A percentile compares a stretch with the other conserved stretches of the same genome.
Conservation (phyloP, 148 eudicot species). For the Linanthus parryae region DNA sequence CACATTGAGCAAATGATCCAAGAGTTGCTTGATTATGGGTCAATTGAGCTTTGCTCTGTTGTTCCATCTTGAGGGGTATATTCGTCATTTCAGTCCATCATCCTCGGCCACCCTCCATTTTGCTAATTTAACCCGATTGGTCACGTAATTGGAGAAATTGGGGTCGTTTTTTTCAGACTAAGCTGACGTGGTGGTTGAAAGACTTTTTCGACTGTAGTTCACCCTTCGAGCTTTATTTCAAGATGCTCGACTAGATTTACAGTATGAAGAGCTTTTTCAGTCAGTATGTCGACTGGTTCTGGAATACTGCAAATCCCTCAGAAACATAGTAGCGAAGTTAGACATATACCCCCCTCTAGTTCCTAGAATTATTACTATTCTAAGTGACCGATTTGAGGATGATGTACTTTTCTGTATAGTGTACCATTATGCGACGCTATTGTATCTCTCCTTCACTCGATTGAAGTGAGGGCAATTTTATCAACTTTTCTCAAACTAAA, state of each 20-base stretch:
- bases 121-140: constrained; percentile 19
- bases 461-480: constrained; percentile 4
- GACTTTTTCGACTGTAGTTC: too few species aligned
- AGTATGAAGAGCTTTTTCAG: too few species aligned
- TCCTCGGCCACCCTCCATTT: background rate
- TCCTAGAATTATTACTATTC: constrained; percentile 19
- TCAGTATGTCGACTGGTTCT: too few species aligned
- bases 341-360: constrained; percentile 1
- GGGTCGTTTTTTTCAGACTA: too few species aligned
- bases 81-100: background rate
- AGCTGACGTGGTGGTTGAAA: too few species aligned
- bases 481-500: background rate
- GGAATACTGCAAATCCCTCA: constrained; percentile 3
- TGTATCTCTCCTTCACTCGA: background rate
- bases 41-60: constrained; percentile 38
- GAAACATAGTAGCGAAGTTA: background rate
- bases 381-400: constrained; percentile 16
- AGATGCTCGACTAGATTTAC: too few species aligned
- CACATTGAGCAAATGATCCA: constrained; percentile 72
- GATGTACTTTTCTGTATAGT: background rate
- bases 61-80: background rate
- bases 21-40: constrained; percentile 59
- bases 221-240: too few species aligned
- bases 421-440: background rate
- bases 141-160: too few species aligned